Evolutionary conservation across 2,329 filamentous ascomycete genomes (phyloP).

Genomic region (Setomelanomma holmii): DNA sequence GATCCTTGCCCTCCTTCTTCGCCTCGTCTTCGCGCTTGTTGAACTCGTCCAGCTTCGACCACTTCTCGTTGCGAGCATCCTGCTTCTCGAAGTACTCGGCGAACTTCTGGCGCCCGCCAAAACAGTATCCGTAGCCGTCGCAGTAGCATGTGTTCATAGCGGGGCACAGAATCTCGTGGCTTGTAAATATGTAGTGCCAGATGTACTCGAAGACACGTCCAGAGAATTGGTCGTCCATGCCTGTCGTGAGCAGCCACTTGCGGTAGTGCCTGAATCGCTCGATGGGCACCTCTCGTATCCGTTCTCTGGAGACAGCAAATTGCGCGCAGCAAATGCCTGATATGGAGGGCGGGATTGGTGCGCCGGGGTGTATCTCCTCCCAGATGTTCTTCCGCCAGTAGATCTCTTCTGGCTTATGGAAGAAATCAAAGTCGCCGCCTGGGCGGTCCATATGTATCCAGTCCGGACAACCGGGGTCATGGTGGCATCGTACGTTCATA

Average conservation of each 20-base stretch:
- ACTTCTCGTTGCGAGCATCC: conserved; percentile 50
- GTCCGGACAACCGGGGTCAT: conserved; percentile 65
- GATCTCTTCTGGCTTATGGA: conserved; percentile 50
- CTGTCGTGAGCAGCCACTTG: conserved; percentile 58
- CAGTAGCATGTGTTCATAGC: conserved; percentile 62
- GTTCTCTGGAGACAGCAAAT: conserved; percentile 59
- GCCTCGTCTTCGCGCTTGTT: conserved; percentile 46
- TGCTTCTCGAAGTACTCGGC: conserved; percentile 58
- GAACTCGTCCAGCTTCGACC: conserved; percentile 51
- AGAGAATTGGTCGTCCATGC: conserved; percentile 47
- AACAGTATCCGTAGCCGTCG: conserved; percentile 70
- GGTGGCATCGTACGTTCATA: conserved; percentile 67
- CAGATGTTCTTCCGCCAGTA: conserved; percentile 43
- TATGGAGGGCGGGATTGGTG: conserved; percentile 41
- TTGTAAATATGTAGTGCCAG: conserved; percentile 52
- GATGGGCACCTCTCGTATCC: conserved; percentile 57
- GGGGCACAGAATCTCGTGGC: conserved; percentile 48
- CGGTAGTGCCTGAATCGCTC: conserved; percentile 61
- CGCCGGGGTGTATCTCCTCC: conserved; percentile 54
- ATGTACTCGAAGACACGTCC: conserved; percentile 51
- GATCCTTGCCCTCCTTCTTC: conserved; percentile 34
- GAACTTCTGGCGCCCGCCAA: conserved; percentile 59
- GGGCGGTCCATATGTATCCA: conserved; percentile 60
- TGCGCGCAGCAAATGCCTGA: conserved; percentile 63
- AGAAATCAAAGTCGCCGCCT: conserved; percentile 49